Conservation (phyloP, 225 moss, liverwort and hornwort genomes). For the Antitrichia curtipendula region DNA sequence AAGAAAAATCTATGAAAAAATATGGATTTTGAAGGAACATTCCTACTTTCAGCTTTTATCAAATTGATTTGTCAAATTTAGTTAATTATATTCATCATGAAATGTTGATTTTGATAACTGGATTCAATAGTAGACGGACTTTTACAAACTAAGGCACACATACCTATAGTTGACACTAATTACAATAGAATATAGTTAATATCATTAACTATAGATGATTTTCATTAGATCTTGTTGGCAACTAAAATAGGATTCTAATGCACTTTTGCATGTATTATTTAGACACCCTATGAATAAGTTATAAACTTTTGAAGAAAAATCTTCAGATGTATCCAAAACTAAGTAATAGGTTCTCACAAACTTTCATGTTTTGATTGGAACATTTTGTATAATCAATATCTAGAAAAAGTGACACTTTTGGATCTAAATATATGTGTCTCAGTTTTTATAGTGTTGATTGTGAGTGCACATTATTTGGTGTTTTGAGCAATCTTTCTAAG, state of each 20-base stretch:
- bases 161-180: background rate
- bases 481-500: background rate
- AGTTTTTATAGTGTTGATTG: background rate
- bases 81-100: background rate
- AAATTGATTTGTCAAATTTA: background rate
- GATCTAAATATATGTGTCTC: background rate
- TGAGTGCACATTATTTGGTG: background rate
- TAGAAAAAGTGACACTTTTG: fast-evolving
- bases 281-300: background rate
- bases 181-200: background rate
- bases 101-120: fast-evolving
- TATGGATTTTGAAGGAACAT: background rate
- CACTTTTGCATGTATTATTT: background rate
- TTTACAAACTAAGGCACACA: fast-evolving
- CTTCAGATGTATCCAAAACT: background rate
- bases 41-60: fast-evolving
- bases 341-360: background rate
- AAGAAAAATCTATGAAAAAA: background rate
- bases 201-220: too few relatives aligned
- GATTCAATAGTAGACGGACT: fast-evolving
- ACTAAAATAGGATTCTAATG: background rate
- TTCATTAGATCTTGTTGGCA: background rate
- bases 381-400: background rate
- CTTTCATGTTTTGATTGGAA: background rate
- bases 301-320: background rate